Evolutionary conservation across 2,329 filamentous ascomycete species (phyloP), one percentile per base, ranked within the genome.

Genomic region (Didymella lethalis): DNA sequence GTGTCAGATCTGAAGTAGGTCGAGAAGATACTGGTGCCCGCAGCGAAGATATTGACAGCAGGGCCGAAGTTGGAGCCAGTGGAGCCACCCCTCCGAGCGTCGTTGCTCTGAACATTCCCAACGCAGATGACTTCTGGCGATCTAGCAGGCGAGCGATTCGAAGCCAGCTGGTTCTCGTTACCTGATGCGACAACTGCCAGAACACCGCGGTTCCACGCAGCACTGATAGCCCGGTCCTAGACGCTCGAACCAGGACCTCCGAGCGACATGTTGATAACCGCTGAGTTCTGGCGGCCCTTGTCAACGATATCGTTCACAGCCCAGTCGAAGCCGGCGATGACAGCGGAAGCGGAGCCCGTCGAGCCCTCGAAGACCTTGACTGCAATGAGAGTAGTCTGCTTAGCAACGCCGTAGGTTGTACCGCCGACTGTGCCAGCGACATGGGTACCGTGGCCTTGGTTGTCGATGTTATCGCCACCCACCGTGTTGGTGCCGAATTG

Each of bases 1-100:
- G 57, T 82, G 25, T 83, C 79, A 20, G 75, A 82, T 36, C 72
- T 76, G 48, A 70, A 69, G 34, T 79, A 85, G 11, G 85, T 77
- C 59, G 80, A 83, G 0, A 79, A 68, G 28, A 80, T 68, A n/a
- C 65, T 61, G 2, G 73, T 76, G 10, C 77, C 77, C 6, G 77
- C 66, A 8, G 75, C 77, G 38, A 74, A 78, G 47, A 80, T 70
- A 29, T 78, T 74, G 32, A 80, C 74, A 11, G 62, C 69, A n/a
- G 69, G 61, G 8, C 77, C 77, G 38, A 69, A 79, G 64, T 79
- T 79, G 1, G 74, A 76, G 44, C 72, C 75, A 12, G 45, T 54
- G 1, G 66, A 57, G 6, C 66, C 64, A 8, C 34, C 28, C 40
- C 58, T 57, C 1, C 73, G 66, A 1, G 49, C 53, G 47, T 75